Base-by-base conservation (phyloP, 345 rosid genomes). In the Ceriops decandra region DNA sequence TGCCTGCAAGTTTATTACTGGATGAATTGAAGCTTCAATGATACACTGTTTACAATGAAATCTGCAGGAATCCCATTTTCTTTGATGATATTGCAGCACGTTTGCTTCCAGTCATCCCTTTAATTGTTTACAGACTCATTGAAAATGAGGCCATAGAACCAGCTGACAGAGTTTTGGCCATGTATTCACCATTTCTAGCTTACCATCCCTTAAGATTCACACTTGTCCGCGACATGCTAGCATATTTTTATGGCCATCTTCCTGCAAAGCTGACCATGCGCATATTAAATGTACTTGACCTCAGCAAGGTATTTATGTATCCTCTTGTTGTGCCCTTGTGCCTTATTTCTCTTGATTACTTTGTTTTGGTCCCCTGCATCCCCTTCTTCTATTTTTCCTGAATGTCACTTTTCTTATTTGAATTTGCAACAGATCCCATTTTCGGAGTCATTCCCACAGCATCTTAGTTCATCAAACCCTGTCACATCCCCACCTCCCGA, bases 181-280 rank as follows among this genome's bases (percentile, higher is more conserved):
- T 76, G 42, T 90, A 86, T 79, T 79, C 91, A 52, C 67, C 52
- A 28, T 87, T 95, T 81, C 83, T 95, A 57, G 90, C 89, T 28
- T 90, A 85, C 62, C 90, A 91, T 73, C 95, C 99, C 71, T 77
- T 95, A 64, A 85, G 97, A 81, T 95, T 91, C 79, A 78, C 96
- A 73, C 88, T 95, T 84, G 99, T 95, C 64, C 95, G 98, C 66
- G 99, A 95, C 70, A 90, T 88, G 73, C 97, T 95, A 30, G 95
- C 99, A 46, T 95, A 95, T 78, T 95, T 95, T 72, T 91, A 91
- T 72, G 95, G 96, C 62, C 89, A 90, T 81, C 96, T 95, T 75
- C 88, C 93, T 58, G 88, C 86, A 72, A 90, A 86, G 78, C 88
- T 91, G 31, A 82, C 86, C 68, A 79, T 90, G 38, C 79, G 89